Percentiles rank a stretch among this genome's conserved stretches.
Conservation (phyloP, 352 stramenopile genomes). For the Phytophthora ramorum region DNA sequence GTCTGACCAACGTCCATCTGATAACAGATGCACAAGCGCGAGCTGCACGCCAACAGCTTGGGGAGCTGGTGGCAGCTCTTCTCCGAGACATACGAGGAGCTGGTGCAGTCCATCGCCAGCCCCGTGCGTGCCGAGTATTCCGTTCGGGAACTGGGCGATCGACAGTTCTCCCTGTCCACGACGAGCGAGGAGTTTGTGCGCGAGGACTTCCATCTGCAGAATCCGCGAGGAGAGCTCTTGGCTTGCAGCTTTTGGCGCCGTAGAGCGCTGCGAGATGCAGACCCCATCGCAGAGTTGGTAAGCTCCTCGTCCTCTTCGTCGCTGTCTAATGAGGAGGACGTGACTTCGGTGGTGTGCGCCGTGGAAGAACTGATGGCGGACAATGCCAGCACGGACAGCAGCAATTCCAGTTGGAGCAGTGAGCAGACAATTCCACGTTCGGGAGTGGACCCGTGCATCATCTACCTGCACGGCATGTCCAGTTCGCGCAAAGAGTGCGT, state of each 20-base stretch:
- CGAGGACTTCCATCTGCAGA: conserved; percentile 69
- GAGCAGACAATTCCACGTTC: background rate
- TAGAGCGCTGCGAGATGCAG: conserved; percentile 25
- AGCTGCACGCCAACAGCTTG: conserved; percentile 60
- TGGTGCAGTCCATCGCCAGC: conserved; percentile 73
- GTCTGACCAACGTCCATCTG: conserved; percentile 13
- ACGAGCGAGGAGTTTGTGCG: conserved; percentile 39
- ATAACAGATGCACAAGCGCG: conserved; percentile 64
- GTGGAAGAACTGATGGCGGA: conserved; percentile 10
- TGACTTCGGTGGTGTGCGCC: conserved; percentile 2
- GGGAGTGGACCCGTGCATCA: conserved; percentile 53
- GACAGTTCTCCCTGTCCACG: conserved; percentile 21
- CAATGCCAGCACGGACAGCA: conserved; percentile 37
- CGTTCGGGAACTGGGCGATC: conserved; percentile 57
- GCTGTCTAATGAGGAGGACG: conserved; percentile 24
- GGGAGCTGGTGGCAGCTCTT: conserved; percentile 79
- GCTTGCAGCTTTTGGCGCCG: conserved; percentile 79
- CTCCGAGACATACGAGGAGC: conserved; percentile 71
- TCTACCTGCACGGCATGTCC: conserved; percentile 85
- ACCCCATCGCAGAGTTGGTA: conserved; percentile 27
- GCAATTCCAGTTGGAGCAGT: conserved; percentile 29
- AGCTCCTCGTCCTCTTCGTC: conserved; percentile 2
- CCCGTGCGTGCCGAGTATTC: conserved; percentile 69
- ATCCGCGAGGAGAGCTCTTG: conserved; percentile 56
- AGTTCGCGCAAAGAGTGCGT: conserved; percentile 80